phyloP scores from a whole-genome alignment of 129 eudicot species.

The Escallonia herrerae region DNA sequence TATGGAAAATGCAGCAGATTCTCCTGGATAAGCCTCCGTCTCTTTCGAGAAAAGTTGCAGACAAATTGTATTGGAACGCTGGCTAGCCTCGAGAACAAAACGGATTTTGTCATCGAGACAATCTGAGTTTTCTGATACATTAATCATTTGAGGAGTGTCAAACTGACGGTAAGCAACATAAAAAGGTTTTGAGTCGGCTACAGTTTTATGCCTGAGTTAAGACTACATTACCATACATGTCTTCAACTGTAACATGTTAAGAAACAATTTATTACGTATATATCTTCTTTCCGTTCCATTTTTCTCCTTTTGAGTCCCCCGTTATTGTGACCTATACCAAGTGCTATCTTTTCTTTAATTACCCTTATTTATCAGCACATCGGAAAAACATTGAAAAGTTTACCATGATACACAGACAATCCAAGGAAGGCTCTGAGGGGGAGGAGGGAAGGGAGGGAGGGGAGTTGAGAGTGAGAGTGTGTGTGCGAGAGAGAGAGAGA shows the following conservation, averaged over 20 bases:
- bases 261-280: too few species aligned
- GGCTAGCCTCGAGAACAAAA: constrained; percentile 76
- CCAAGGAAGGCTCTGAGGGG: not conserved
- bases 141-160: constrained; percentile 38
- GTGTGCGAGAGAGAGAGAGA: constrained; percentile 10
- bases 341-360: not conserved
- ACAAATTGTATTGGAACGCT: constrained; percentile 79
- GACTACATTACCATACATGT: not conserved
- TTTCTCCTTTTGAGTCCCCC: too few species aligned
- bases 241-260: too few species aligned
- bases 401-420: not conserved
- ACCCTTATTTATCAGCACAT: not conserved
- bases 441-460: too few species aligned
- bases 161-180: constrained; percentile 13
- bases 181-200: not conserved
- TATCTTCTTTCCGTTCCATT: too few species aligned
- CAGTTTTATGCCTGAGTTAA: not conserved
- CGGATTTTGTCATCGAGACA: constrained; percentile 57
- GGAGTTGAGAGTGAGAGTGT: not conserved
- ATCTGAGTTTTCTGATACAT: constrained; percentile 61
- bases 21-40: constrained; percentile 76
- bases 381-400: not conserved
- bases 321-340: not conserved
- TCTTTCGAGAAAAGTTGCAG: constrained; percentile 86
- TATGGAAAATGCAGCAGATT: constrained; percentile 84